These are phyloP conservation scores for Aspergillus niger DNA, from an alignment of 2,329 filamentous ascomycete species.

Conservation along the genomic window DNA sequence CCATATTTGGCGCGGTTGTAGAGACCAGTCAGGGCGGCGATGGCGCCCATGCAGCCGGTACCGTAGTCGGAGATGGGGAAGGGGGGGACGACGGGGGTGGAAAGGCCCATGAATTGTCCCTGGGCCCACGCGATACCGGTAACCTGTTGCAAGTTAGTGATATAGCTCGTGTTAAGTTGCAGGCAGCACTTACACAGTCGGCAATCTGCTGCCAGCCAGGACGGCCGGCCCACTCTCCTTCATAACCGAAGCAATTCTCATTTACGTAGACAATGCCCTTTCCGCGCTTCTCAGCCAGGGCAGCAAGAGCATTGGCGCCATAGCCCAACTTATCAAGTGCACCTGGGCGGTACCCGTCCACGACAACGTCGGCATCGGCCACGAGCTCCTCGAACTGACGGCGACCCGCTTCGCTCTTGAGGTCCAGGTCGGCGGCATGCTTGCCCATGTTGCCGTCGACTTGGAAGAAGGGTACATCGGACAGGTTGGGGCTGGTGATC, in stretches of 20 bases:
- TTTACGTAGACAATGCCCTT: constrained; percentile 68
- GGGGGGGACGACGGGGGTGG: constrained; percentile 44
- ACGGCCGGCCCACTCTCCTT: constrained; percentile 63
- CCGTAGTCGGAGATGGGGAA: constrained; percentile 65
- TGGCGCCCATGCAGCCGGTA: constrained; percentile 70
- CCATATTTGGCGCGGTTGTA: constrained; percentile 63
- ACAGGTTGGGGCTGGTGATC: constrained; percentile 67
- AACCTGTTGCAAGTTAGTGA: constrained; percentile 32
- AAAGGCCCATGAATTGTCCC: constrained; percentile 44
- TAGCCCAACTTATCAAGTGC: constrained; percentile 66
- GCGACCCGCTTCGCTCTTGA: constrained; percentile 59
- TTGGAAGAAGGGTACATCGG: constrained; percentile 72
- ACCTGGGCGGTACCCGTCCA: constrained; percentile 70
- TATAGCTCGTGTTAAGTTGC: not conserved
- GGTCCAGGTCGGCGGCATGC: constrained; percentile 64
- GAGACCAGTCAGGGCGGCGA: constrained; percentile 66
- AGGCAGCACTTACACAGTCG: constrained; percentile 56
- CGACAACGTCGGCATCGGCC: constrained; percentile 64
- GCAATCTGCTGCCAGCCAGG: constrained; percentile 73
- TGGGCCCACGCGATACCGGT: constrained; percentile 47
- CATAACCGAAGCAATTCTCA: constrained; percentile 70
- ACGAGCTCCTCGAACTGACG: constrained; percentile 61
- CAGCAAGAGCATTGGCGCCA: constrained; percentile 56
- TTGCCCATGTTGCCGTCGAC: constrained; percentile 74
- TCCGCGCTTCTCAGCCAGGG: constrained; percentile 56